Evolutionary conservation across 768 basidiomycete species (phyloP), one percentile per base, ranked within the genome.

Genomic region (Leccinum rimulosum): DNA sequence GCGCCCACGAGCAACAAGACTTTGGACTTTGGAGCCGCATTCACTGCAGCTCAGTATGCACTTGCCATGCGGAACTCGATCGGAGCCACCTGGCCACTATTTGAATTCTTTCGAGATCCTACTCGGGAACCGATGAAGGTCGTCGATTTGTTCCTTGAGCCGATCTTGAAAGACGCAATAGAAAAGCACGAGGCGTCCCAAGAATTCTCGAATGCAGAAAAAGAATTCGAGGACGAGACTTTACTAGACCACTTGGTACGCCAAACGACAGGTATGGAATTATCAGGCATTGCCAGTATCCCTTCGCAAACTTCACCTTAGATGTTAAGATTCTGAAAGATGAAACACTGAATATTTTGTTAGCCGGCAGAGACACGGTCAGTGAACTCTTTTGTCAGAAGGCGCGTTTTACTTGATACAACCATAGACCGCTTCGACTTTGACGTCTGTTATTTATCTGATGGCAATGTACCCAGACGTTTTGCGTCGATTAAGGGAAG

Each of bases 321-420:
- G 74, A 75, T 22, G 36, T 63, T 59, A 70, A 65, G 22, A 56
- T 78, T 17, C 55, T 82, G 22, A 75, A 71, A 55, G 79, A 80
- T 52, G 75, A 79, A 60, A 76, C 73, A 11, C 57, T 80, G 54
- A 79, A 77, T 52, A 73, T 81, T 49, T 60, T 82, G 40, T 68
- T 82, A 9, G 80, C 81, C 22, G 77, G 79, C 12, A 64, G 79
- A 15, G 80, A 79, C 60, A 78, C 79, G 19, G 78, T 78, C 49
- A 61, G 69, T 63, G n/a, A 4, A 1, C 3, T 7, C 40, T 30
- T 30, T 15, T 22, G 19, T 43, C 15, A 27, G n/a, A 5, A 31
- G 17, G 22, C 19, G 30, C 27, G 25, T n/a, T 52, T 56, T 47
- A 63, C 50, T 6, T 19, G 43, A 45, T 45, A 19, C n/a, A 51